phyloP scores from a whole-genome alignment of 768 basidiomycete genomes.

The Suillus clintonianus region DNA sequence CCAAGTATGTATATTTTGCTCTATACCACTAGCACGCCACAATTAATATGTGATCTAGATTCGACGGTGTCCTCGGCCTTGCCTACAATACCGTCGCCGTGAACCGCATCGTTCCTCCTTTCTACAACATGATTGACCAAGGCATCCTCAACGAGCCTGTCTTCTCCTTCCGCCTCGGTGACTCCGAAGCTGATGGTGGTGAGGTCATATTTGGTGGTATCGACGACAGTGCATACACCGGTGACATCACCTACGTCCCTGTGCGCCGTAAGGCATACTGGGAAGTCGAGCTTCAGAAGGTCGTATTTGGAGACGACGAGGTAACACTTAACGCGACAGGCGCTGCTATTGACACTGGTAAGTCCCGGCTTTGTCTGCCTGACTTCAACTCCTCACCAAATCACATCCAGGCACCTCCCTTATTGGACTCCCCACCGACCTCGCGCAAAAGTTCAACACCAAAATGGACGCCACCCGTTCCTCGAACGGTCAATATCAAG shows the following conservation, averaged over 20 bases:
- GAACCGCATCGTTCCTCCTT: constrained; percentile 89
- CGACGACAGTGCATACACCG: constrained; percentile 73
- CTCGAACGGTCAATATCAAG: constrained; percentile 95
- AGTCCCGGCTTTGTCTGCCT: constrained; percentile 12
- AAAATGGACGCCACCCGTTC: constrained; percentile 92
- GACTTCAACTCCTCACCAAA: constrained; percentile 6
- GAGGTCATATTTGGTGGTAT: constrained; percentile 92
- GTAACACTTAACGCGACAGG: constrained; percentile 94
- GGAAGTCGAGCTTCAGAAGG: constrained; percentile 93
- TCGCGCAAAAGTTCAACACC: constrained; percentile 96
- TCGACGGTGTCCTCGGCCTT: constrained; percentile 94
- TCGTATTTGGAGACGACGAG: constrained; percentile 82
- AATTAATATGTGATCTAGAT: constrained; percentile 63
- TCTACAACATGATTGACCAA: constrained; percentile 90
- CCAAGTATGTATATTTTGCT: constrained; percentile 60
- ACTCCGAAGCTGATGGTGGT: constrained; percentile 85
- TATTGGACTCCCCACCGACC: constrained; percentile 89
- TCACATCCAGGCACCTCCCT: constrained; percentile 74
- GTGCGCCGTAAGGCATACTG: constrained; percentile 95
- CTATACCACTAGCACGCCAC: background rate
- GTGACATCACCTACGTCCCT: constrained; percentile 84
- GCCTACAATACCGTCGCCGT: constrained; percentile 96
- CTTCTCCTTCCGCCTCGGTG: constrained; percentile 92
- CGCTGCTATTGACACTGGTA: constrained; percentile 88
- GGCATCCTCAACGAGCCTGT: constrained; percentile 80